Base-by-base conservation (phyloP, 2,329 filamentous ascomycete genomes). In the Nannizzia gypsea region DNA sequence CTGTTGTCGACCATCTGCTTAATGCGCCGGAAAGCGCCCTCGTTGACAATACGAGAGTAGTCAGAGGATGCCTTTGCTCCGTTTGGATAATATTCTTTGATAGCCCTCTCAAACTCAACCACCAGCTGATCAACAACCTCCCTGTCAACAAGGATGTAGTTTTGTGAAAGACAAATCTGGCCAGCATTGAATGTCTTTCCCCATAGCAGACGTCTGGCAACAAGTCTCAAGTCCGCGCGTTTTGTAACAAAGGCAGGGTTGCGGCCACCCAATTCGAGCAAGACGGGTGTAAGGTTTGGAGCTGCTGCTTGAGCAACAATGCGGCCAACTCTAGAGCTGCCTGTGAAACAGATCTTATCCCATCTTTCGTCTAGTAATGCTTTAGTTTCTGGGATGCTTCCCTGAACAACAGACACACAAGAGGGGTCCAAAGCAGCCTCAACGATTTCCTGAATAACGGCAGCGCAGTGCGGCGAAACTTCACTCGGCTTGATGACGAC, bases 291-390 rank as follows among this genome's bases (percentile, higher is more conserved):
- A 63, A 96, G 80, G 40, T 89, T 86, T 70, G 90, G 84, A 62
- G 93, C 92, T 0, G 92, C 93, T 72, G 95, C 96, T 73, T 91
- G 86, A 55, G 89, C 83, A 58, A 97, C 85, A 68, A 97, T 91
- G 70, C 86, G 90, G 69, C 89, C 93, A 17, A 96, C 90, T 28
- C 71, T 77, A 58, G 81, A 81, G 67, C 84, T 86, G 59, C 93
- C 93, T 0, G 93, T 99, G 77, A 96, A 99, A 78, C 93, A 91
- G 69, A 99, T 95, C 81, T 96, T 97, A 77, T 95, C 91, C 87
- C 91, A 99, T 73, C 92, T 92, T 77, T 90, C 83, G 61, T 92
- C 84, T 36, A 99, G 81, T 50, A 97, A 77, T 11, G 84, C 85
- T 52, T 88, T 89, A 3, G 88, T 90, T 78, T 96, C 90, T 3